Conservation (phyloP, 1,284 basidiomycete genomes). For the Marasmius sp. region DNA sequence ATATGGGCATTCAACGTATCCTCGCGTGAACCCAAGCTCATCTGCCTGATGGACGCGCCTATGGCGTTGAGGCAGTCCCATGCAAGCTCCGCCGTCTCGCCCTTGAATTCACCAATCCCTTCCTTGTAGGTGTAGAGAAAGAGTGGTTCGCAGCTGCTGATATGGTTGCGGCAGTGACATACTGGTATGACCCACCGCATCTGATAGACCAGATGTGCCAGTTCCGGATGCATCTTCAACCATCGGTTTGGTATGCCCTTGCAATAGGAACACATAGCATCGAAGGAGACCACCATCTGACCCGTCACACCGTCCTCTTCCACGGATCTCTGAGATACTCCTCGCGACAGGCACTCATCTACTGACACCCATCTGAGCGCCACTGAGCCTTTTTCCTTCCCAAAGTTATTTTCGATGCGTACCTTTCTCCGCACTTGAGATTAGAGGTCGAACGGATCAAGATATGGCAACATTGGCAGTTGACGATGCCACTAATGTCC, state of each 20-base stretch:
- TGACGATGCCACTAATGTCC: not conserved
- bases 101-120: too few species aligned
- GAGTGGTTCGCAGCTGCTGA: not conserved
- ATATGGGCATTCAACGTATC: too few species aligned
- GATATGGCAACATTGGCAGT: not conserved
- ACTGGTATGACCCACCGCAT: not conserved
- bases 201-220: not conserved
- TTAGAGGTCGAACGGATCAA: not conserved
- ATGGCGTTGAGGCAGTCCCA: too few species aligned
- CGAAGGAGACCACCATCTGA: not conserved
- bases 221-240: not conserved
- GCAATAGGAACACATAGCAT: not conserved
- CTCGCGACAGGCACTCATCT: not conserved
- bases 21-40: too few species aligned
- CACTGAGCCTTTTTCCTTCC: too few species aligned
- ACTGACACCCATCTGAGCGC: not conserved
- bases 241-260: not conserved
- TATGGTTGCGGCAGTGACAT: conserved; percentile 3
- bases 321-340: not conserved
- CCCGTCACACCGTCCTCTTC: not conserved
- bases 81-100: too few species aligned
- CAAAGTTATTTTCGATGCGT: not conserved
- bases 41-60: too few species aligned
- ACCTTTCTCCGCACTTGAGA: not conserved
- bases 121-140: too few species aligned